Evolutionary conservation across 1,284 basidiomycete species (phyloP).

Genomic region (Stygiomarasmius scandens): DNA sequence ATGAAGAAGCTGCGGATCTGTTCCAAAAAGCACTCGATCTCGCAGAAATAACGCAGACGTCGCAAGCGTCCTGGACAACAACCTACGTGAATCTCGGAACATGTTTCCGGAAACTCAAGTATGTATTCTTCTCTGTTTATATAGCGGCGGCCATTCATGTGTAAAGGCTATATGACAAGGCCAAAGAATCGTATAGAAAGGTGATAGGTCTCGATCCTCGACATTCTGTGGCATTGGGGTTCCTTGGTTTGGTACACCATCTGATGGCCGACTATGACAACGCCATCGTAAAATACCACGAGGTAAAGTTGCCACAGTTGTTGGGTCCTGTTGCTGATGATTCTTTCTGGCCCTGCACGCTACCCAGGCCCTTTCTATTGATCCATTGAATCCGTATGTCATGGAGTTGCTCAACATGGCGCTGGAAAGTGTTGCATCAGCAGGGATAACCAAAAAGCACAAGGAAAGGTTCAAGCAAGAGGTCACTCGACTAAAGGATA

Average conservation of each 20-base stretch:
- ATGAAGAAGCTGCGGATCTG: constrained; percentile 66
- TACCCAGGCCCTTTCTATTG: constrained; percentile 74
- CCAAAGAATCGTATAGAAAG: constrained; percentile 70
- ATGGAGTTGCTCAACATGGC: constrained; percentile 87
- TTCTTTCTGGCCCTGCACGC: constrained; percentile 6
- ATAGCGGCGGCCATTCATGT: not conserved
- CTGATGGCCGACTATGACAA: constrained; percentile 71
- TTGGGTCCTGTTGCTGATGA: not conserved
- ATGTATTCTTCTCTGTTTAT: constrained; percentile 26
- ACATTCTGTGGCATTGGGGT: constrained; percentile 76
- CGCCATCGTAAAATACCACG: constrained; percentile 88
- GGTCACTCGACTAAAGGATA: constrained; percentile 37
- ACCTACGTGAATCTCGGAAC: constrained; percentile 93
- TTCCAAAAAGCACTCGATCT: constrained; percentile 76
- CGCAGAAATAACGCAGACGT: constrained; percentile 82
- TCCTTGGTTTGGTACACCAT: constrained; percentile 84
- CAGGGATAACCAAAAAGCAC: constrained; percentile 27
- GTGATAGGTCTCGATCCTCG: constrained; percentile 84
- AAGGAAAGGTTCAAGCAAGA: constrained; percentile 34
- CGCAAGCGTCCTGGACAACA: constrained; percentile 81
- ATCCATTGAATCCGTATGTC: constrained; percentile 85
- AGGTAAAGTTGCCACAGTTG: constrained; percentile 48
- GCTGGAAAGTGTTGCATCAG: constrained; percentile 54
- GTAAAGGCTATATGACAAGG: constrained; percentile 67
- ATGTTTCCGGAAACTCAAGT: constrained; percentile 80